These are phyloP conservation scores for Posidonia oceanica DNA, from an alignment of 116 monocot genomes.

Conservation along the genomic window DNA sequence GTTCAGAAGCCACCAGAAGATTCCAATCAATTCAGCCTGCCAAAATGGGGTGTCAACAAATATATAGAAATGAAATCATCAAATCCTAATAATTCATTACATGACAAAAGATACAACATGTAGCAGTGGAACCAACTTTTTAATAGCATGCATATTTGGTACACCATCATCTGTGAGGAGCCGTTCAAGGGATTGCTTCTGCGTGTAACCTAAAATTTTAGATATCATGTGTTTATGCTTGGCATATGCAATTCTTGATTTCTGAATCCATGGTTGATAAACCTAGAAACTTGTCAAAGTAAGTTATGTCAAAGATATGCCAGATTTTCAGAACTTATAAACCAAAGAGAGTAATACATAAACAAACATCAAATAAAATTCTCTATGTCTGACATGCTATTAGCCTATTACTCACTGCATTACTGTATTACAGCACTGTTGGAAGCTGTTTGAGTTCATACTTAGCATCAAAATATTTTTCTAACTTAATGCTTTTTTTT, in stretches of 20 bases:
- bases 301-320: not conserved
- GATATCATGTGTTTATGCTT: conserved; percentile 75
- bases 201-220: conserved; percentile 53
- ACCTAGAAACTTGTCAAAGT: conserved; percentile 27
- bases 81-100: not conserved
- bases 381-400: too few species aligned
- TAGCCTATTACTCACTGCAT: too few species aligned
- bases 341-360: too few species aligned
- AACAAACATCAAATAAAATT: too few species aligned
- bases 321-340: too few species aligned
- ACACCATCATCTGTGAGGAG: conserved; percentile 44
- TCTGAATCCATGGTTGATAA: conserved; percentile 87
- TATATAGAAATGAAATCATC: not conserved
- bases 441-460: too few species aligned
- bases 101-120: not conserved
- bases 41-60: too few species aligned
- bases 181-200: conserved; percentile 36
- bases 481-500: too few species aligned
- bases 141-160: conserved; percentile 43
- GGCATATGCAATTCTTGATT: conserved; percentile 65
- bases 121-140: conserved; percentile 37
- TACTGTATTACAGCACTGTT: too few species aligned
- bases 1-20: too few species aligned
- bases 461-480: too few species aligned
- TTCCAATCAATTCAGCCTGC: too few species aligned